These are phyloP conservation scores for Plasmodium fragile DNA, from an alignment of 169 alveolate genomes.

Conservation along the genomic window DNA sequence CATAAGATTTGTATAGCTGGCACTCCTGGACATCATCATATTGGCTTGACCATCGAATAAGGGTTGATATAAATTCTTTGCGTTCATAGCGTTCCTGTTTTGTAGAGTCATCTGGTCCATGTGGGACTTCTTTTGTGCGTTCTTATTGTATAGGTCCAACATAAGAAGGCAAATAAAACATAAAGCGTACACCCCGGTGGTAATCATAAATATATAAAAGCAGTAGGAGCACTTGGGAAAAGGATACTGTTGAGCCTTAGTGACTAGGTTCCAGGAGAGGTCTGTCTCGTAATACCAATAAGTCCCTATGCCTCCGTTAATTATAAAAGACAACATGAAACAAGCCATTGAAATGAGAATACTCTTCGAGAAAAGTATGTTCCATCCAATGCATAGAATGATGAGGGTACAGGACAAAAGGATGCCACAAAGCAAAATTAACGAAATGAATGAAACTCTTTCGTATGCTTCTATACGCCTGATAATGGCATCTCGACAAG, in stretches of 20 bases:
- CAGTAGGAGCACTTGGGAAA: slow-evolving; percentile 62
- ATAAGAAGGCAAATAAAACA: slow-evolving; percentile 31
- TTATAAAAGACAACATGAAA: slow-evolving; percentile 45
- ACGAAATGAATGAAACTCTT: slow-evolving; percentile 52
- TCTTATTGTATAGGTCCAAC: slow-evolving; percentile 16
- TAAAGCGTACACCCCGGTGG: slow-evolving; percentile 39
- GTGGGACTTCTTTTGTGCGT: slow-evolving; percentile 43
- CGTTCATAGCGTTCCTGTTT: slow-evolving; percentile 18
- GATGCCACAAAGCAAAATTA: slow-evolving; percentile 37
- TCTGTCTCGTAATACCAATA: slow-evolving; percentile 75
- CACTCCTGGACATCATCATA: slow-evolving; percentile 63
- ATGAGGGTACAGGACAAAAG: slow-evolving; percentile 41
- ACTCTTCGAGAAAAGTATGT: slow-evolving; percentile 33
- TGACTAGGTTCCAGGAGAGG: slow-evolving; percentile 44
- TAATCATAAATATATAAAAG: slow-evolving; percentile 49
- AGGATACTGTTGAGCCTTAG: slow-evolving; percentile 58
- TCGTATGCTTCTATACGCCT: slow-evolving; percentile 70
- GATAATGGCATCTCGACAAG: slow-evolving; percentile 53
- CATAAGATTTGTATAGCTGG: slow-evolving; percentile 39
- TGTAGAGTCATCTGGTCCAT: slow-evolving; percentile 16
- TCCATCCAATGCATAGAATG: slow-evolving; percentile 46
- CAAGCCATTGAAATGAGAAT: slow-evolving; percentile 58
- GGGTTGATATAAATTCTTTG: slow-evolving; percentile 49
- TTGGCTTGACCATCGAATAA: slow-evolving; percentile 1
- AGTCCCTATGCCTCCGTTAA: slow-evolving; percentile 55